A percentile compares a stretch with the other conserved stretches of the same genome.
phyloP scores from a whole-genome alignment of 768 basidiomycete species.

The Lanmaoa pseudosensibilis region DNA sequence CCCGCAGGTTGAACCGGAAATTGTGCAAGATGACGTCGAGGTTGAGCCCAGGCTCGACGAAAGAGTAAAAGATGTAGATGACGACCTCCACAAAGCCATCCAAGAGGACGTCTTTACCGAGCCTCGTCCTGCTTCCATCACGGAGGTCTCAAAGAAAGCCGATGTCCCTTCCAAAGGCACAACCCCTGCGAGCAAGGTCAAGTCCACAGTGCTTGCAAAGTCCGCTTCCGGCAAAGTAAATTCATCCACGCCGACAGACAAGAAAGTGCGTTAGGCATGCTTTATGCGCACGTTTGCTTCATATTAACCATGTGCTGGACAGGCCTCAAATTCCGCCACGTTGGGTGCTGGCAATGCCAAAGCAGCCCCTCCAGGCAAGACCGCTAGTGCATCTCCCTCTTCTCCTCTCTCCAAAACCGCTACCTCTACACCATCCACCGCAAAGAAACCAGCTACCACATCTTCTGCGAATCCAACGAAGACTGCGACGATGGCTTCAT shows the following conservation, averaged over 20 bases:
- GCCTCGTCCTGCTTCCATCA: slow-evolving; percentile 14
- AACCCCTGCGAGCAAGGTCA: slow-evolving; percentile 29
- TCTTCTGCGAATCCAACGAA: slow-evolving; percentile 35
- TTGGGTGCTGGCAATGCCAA: slow-evolving; percentile 60
- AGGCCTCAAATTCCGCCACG: slow-evolving; percentile 68
- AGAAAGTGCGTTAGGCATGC: slow-evolving; percentile 54
- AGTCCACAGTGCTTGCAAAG: slow-evolving; percentile 42
- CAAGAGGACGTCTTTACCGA: slow-evolving; percentile 24
- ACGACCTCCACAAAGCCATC: slow-evolving; percentile 22
- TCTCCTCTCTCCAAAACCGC: slow-evolving; percentile 33
- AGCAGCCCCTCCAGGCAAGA: slow-evolving; percentile 43
- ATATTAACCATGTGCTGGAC: slow-evolving; percentile 29
- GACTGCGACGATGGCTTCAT: slow-evolving; percentile 33
- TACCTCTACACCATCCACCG: slow-evolving; percentile 29
- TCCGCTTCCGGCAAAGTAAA: slow-evolving; percentile 45
- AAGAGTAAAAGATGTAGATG: slow-evolving; percentile 11
- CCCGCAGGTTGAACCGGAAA: slow-evolving; percentile 20
- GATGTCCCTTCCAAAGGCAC: slow-evolving; percentile 27
- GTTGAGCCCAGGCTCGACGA: slow-evolving; percentile 18
- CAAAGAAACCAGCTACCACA: slow-evolving; percentile 30
- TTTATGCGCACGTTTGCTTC: slow-evolving; percentile 19
- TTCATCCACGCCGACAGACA: slow-evolving; percentile 57
- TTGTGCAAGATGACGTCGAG: slow-evolving; percentile 21
- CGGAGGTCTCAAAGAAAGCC: slow-evolving; percentile 29
- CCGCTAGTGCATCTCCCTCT: slow-evolving; percentile 34